These are phyloP conservation scores for Yamadazyma siamensis DNA, from an alignment of 1,139 yeast species.

Conservation along the genomic window DNA sequence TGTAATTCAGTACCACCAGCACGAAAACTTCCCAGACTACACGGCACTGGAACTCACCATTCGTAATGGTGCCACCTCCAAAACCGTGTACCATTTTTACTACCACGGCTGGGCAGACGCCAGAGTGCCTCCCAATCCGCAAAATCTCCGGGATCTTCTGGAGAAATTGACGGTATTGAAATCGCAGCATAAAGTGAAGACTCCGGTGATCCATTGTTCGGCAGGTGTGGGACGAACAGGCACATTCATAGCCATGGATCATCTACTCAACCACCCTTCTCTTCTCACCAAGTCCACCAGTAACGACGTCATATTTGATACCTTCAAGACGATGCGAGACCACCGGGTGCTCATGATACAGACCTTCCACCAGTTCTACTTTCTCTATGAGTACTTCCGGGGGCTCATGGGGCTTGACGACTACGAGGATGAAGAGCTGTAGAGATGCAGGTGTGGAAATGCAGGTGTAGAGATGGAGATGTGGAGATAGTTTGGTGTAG, in stretches of 20 bases:
- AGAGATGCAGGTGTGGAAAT: not conserved
- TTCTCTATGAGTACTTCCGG: slow-evolving; percentile 34
- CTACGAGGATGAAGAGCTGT: no score
- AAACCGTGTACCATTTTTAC: slow-evolving; percentile 49
- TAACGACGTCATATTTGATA: slow-evolving; percentile 24
- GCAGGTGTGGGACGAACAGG: slow-evolving; percentile 89
- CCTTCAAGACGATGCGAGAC: slow-evolving; percentile 46
- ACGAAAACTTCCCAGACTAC: slow-evolving; percentile 17
- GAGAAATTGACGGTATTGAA: slow-evolving; percentile 18
- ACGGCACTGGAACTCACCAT: slow-evolving; percentile 28
- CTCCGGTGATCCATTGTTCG: slow-evolving; percentile 67
- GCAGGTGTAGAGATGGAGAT: not conserved
- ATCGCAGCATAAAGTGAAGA: slow-evolving; percentile 11
- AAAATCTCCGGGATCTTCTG: slow-evolving; percentile 35
- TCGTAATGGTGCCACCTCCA: slow-evolving; percentile 19
- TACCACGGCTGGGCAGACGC: slow-evolving; percentile 60
- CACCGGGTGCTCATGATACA: slow-evolving; percentile 70
- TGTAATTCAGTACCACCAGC: slow-evolving; percentile 17
- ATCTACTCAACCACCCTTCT: slow-evolving; percentile 32
- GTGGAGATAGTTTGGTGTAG: not conserved
- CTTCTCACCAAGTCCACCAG: slow-evolving; percentile 13
- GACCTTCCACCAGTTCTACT: slow-evolving; percentile 52
- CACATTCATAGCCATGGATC: slow-evolving; percentile 69
- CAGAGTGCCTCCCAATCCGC: slow-evolving; percentile 40
- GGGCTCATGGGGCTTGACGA: no score